Base-by-base conservation (phyloP, 116 monocot genomes). In the Cymodocea nodosa region DNA sequence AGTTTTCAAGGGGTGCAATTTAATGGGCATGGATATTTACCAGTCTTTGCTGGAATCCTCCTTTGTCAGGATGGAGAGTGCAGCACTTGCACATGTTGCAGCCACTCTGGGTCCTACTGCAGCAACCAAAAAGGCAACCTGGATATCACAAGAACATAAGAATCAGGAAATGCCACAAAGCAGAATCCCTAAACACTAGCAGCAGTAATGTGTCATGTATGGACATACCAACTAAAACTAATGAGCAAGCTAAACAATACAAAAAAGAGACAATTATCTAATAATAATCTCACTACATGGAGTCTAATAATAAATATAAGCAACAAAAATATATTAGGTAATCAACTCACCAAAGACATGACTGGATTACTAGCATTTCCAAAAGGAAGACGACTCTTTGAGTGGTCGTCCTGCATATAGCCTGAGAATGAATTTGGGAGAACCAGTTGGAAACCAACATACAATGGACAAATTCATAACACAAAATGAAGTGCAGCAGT, bases 51-150 rank as follows among this genome's bases (percentile, higher is more conserved):
- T 80, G 23, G 77, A 35, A 68, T 86, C 82, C 51, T 59, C 86
- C 78, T 74, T 82, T 8, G 89, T 89, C 74, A 94, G 69, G 52
- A 82, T 64, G 23, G 83, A 77, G 30, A 97, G 68, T 51, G 85
- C 72, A 60, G 90, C 87, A 82, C 78, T 77, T 50, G 95, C 95
- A 83, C 90, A 97, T 23, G 83, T 68, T 60, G 95, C 95, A 71
- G 90, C 90, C 68, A 97, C 83, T 85, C 95, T 87, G 67, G 95
- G 95, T 70, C 83, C 95, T 53, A 90, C 59, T 56, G 87, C 77
- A 61, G 90, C 83, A 58, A 85, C 68, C 71, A 97, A 71, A 80
- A 90, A 97, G 20, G 90, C 90, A 83, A 97, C 90, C 95, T 30
- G 30, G 30, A 30, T 30, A 30, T 30, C 30, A 30, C 30, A 30